Evolutionary conservation across 1,284 basidiomycete species (phyloP), one percentile per base, ranked within the genome.

Genomic region (Porodaedalea pini): DNA sequence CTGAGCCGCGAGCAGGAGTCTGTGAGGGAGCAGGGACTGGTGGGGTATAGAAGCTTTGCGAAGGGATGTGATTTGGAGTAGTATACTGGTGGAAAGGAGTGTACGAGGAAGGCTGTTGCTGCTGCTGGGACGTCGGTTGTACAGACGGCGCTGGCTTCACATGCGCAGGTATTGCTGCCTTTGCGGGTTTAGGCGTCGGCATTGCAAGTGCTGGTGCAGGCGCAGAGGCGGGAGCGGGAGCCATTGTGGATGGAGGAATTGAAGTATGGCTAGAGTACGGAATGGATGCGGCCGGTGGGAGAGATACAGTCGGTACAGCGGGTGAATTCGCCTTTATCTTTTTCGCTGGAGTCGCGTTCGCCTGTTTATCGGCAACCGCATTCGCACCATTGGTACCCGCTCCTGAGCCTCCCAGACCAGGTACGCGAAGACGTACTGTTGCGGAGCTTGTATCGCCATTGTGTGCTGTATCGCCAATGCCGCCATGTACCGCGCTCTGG

Each of bases 21-120:
- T 34, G 64, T 59, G 53, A 52, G 37, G 29, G 61, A 25, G 50
- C 15, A 8, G 57, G 57, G 7, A 62, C 61, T 8, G 65, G 44
- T 52, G 39, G 58, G 43, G 45, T 32, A 23, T 54, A 54, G 52
- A 50, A 55, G 21, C 51, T 55, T n/a, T 49, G 55, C n/a, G 54
- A 32, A 25, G 50, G 29, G 17, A 55, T 17, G 10, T 47, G 54
- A 45, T 21, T 44, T n/a, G 29, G 52, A 17, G 53, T 13, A 17
- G 25, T 54, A 36, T 44, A 59, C 21, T 49, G 48, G 31, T 44
- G 49, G 29, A 21, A 21, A 41, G 57, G 17, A 3, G 48, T 43
- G 29, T 47, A 45, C 27, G 44, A 6, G 11, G 44, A 77, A 17
- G 80, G 73, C 64, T 81, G 79, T 57, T 78, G 75, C 1, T 75